Base-by-base conservation (phyloP, 2,329 filamentous ascomycete species). In the Aspergillus sp. region DNA sequence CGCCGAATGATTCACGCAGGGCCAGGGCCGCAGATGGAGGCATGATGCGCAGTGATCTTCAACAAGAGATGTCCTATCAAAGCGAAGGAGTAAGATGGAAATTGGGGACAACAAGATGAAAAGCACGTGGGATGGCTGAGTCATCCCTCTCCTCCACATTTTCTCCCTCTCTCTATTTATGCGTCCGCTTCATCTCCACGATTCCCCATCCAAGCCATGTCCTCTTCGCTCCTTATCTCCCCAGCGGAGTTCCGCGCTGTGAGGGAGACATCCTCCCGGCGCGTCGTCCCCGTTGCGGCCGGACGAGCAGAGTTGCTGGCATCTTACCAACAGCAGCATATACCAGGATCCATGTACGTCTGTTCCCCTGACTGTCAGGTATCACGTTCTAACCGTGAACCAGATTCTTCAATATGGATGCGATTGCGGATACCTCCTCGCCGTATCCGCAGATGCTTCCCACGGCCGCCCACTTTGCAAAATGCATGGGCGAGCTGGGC, bases 381-480 rank as follows among this genome's bases (percentile, higher is more conserved):
- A 13, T 31, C 19, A 16, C 11, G 13, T 50, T 16, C n/a, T 45
- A 38, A 46, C 47, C 32, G 31, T 45, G 13, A 16, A 14, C n/a
- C 20, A 69, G 66, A 7, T 66, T 68, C 47, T 64, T 69, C 47
- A 57, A 68, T 38, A 64, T 68, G 60, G 64, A 67, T 19, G 14
- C 52, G 1, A 60, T 65, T 34, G 54, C 50, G 20, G 62, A 65
- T 36, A 54, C 42, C 1, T 32, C 43, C 2, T 64, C 64, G 2
- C 54, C 58, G 3, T 67, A 68, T 25, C 66, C 65, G 2, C 58
- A 62, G 36, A 69, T 67, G 66, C 55, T 69, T 1, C 64, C 66
- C 3, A 59, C 57, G 0, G 52, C 63, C 4, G 20, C 44, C 2
- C 54, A 62, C 7, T 68, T 69, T 45, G 58, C 63, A 0, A 38